Percentiles rank a stretch among this genome's conserved stretches.
These are phyloP conservation scores for Hapsidospora chrysogenum DNA, from an alignment of 495 filamentous ascomycete species.

Conservation along the genomic window DNA sequence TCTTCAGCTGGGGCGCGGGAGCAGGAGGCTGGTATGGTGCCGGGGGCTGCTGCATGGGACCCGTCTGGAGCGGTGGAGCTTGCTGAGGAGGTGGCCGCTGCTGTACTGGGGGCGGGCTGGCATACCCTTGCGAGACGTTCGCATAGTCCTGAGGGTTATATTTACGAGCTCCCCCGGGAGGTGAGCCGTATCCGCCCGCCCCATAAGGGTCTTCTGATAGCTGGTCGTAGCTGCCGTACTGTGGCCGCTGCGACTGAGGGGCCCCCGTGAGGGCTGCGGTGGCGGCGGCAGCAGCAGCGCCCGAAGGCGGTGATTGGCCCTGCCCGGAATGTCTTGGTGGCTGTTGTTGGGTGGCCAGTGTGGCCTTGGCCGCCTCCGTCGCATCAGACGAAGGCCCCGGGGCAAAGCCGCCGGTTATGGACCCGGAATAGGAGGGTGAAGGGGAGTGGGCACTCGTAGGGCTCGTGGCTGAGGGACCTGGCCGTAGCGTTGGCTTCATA, in stretches of 20 bases:
- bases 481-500: constrained; percentile 51
- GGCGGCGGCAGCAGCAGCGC: not conserved
- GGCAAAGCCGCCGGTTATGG: constrained; percentile 4
- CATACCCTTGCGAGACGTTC: not conserved
- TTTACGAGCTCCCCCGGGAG: too few relatives aligned
- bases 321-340: too few relatives aligned
- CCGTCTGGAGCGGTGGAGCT: constrained; percentile 20
- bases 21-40: constrained; percentile 10
- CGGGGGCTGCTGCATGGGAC: constrained; percentile 11
- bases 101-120: constrained; percentile 29
- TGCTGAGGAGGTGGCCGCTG: constrained; percentile 15
- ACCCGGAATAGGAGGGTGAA: constrained; percentile 15
- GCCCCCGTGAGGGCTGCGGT: not conserved
- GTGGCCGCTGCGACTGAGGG: not conserved
- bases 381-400: constrained; percentile 21
- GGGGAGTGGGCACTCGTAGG: constrained; percentile 13
- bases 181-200: too few relatives aligned
- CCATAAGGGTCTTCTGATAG: too few relatives aligned
- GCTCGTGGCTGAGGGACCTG: constrained; percentile 21
- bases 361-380: constrained; percentile 31
- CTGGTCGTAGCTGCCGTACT: not conserved
- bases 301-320: not conserved
- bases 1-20: constrained; percentile 17
- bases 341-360: constrained; percentile 13
- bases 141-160: not conserved